Conservation (phyloP, 1,139 yeast species). For the Candida labiduridarum region DNA sequence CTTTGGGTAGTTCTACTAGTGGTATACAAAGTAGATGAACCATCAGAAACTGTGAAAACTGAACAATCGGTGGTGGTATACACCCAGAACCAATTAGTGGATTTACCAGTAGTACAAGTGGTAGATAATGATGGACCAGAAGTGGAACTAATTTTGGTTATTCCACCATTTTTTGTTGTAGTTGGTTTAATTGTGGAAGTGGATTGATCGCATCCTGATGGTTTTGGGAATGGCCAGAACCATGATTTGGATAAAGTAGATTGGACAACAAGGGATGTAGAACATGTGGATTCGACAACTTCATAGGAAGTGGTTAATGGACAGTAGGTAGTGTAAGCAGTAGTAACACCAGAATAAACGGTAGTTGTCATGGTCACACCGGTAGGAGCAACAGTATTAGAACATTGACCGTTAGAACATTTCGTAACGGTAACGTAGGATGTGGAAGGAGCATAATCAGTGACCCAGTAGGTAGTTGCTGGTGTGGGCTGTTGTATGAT, state of each 20-base stretch:
- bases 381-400: slow-evolving; percentile 28
- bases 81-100: slow-evolving; percentile 1
- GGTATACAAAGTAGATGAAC: not conserved
- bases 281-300: slow-evolving; percentile 2
- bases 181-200: not conserved
- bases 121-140: not conserved
- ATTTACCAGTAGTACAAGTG: not conserved
- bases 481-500: no score
- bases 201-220: not conserved
- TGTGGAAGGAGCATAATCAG: slow-evolving; percentile 12
- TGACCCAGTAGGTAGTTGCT: slow-evolving; percentile 1
- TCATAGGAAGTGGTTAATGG: slow-evolving; percentile 19
- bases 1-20: not conserved
- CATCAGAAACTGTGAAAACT: not conserved
- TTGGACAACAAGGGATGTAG: not conserved
- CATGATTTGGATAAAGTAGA: not conserved
- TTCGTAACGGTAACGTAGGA: slow-evolving; percentile 27
- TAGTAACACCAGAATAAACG: slow-evolving; percentile 10
- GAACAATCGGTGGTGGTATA: not conserved
- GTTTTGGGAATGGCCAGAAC: slow-evolving; percentile 4
- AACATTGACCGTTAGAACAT: slow-evolving; percentile 18
- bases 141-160: not conserved
- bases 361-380: slow-evolving; percentile 20
- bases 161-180: not conserved
- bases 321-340: slow-evolving; percentile 29